These are phyloP conservation scores for Tetracladium marchalianum DNA, from an alignment of 495 filamentous ascomycete species.

Conservation along the genomic window DNA sequence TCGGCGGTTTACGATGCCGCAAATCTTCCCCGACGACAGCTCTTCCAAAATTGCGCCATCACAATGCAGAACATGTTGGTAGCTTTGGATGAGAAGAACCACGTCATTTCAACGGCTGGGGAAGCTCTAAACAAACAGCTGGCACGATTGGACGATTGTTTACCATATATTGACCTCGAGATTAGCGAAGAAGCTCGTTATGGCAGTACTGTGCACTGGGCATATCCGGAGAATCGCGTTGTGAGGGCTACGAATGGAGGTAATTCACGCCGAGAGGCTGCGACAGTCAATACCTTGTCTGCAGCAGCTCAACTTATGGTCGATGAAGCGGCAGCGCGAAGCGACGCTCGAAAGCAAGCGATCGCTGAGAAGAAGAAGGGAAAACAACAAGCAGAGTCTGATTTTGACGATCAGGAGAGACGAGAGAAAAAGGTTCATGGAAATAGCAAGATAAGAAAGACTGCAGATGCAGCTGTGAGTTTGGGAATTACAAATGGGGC, in stretches of 20 bases:
- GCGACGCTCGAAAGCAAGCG: conserved; percentile 73
- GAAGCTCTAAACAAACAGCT: conserved; percentile 83
- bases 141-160: conserved; percentile 70
- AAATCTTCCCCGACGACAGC: conserved; percentile 48
- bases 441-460: conserved; percentile 53
- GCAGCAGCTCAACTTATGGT: conserved; percentile 63
- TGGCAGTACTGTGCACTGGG: conserved; percentile 90
- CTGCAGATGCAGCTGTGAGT: conserved; percentile 35
- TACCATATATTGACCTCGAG: conserved; percentile 72
- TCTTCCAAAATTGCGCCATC: conserved; percentile 49
- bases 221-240: conserved; percentile 76
- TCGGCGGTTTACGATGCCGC: conserved; percentile 30
- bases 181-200: conserved; percentile 90
- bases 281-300: conserved; percentile 55
- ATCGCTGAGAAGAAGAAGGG: conserved; percentile 60
- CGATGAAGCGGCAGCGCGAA: conserved; percentile 67
- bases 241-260: conserved; percentile 55
- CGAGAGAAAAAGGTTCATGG: conserved; percentile 48
- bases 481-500: conserved; percentile 41
- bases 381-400: conserved; percentile 60
- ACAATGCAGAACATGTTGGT: conserved; percentile 68
- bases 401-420: conserved; percentile 60
- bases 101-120: conserved; percentile 82
- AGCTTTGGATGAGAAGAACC: conserved; percentile 91
- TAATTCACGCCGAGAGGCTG: conserved; percentile 66